These are phyloP conservation scores for Coleophoma cylindrospora DNA, from an alignment of 2,329 filamentous ascomycete species.

Conservation along the genomic window DNA sequence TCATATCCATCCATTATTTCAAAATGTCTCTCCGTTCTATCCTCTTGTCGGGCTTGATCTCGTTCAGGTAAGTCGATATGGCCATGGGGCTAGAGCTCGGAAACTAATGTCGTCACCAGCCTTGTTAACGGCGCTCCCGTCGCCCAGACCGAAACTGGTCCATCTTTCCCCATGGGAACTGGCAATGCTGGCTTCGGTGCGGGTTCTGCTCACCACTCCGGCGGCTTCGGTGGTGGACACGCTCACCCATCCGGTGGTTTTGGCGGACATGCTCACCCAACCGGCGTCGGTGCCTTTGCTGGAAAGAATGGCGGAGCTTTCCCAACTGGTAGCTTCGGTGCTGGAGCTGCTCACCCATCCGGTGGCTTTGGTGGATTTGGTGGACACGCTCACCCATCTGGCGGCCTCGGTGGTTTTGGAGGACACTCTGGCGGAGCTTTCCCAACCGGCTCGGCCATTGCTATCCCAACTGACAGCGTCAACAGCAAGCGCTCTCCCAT, in stretches of 20 bases:
- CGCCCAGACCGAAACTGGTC: not conserved
- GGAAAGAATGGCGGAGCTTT: not conserved
- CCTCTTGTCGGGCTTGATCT: not conserved
- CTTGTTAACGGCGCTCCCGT: not conserved
- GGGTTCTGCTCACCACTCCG: not conserved
- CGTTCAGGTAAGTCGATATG: not conserved
- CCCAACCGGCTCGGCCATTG: not conserved
- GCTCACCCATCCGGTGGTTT: no score
- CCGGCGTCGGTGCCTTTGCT: not conserved
- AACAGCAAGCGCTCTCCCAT: not conserved
- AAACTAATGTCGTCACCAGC: not conserved
- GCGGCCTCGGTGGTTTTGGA: not conserved
- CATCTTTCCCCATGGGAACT: not conserved
- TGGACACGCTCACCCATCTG: not conserved
- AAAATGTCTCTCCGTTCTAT: constrained; percentile 2
- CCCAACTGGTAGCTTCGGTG: not conserved
- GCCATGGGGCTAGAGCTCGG: not conserved
- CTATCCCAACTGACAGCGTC: not conserved
- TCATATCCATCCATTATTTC: not conserved
- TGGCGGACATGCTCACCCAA: not conserved
- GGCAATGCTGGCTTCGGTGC: not conserved
- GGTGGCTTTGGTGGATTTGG: not conserved
- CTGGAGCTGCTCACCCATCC: not conserved
- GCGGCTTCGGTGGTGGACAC: not conserved
- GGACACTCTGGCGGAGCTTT: not conserved